Evolutionary conservation across 225 moss, liverwort and hornwort genomes (phyloP), one percentile per base, ranked within the genome.

Genomic region (Takakia lepidozioides): DNA sequence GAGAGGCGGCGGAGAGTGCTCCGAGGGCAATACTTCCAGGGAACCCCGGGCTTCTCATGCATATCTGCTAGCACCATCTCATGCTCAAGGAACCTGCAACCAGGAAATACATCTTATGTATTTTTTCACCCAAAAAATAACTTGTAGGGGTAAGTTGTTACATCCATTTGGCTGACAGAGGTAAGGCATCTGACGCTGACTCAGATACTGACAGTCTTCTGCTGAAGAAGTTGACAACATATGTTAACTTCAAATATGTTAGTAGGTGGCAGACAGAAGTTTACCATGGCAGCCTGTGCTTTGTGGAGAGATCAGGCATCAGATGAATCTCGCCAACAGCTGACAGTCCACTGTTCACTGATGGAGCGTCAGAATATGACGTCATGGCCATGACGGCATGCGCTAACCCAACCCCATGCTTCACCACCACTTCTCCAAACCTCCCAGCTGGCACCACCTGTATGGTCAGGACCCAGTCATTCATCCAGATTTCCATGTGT

Each of bases 21-120:
- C 27, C 98, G 84, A 19, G 91, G 91, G 55, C 98, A 98, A 30
- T 71, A 83, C 40, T 63, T 82, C 91, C 91, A 98, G 10, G 91
- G 85, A 14, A 49, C 69, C 44, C 91, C 98, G 50, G 87, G 91
- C 43, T 65, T 80, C 60, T 63, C 75, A 60, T 87, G 78, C 98
- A 98, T 98, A 50, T 98, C 87, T 22, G 41, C 91, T 4, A 98
- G 67, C 10, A 85, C 98, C 60, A 87, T 59, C 38, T 78, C 98
- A 22, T 98, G 87, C 51, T 85, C 82, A 38, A 69, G 67, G 32
- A 71, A 82, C 76, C 72, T 77, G 63, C 66, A 26, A 14, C n/a
- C n/a, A n/a, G n/a, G n/a, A n/a, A n/a, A n/a, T n/a, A n/a, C n/a
- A n/a, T n/a, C n/a, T n/a, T n/a, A n/a, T n/a, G n/a, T n/a, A n/a